Base-by-base conservation (phyloP, 225 moss, liverwort and hornwort genomes). In the Thuidium tamariscinum region DNA sequence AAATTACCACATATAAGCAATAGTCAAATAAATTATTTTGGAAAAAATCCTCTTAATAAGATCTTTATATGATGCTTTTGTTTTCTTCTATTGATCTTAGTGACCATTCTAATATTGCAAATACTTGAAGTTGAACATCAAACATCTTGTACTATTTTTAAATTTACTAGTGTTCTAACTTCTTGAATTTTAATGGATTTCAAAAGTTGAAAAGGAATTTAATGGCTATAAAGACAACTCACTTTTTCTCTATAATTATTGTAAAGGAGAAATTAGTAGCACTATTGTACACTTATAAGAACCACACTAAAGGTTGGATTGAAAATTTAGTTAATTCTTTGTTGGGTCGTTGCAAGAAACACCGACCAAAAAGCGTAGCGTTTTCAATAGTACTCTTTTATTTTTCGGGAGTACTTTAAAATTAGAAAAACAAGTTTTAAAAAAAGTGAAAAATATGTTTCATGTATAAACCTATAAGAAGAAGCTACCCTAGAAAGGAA, bases 301-400 rank as follows among this genome's bases (percentile, higher is more conserved):
- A 29, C 3, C 1, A 44, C 0, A 39, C 2, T 5, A 2, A 18
- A 0, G 17, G 4, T 3, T 29, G 29, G 6, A 0, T 72, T 72
- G 30, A 72, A 71, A 72, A 46, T 72, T 46, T 30, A 46, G 1
- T 18, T 29, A 44, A 2, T 10, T 6, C 1, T 26, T 15, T 15
- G 0, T 69, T 17, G 0, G n/a, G n/a, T n/a, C n/a, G n/a, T n/a
- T n/a, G n/a, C n/a, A n/a, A n/a, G n/a, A n/a, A n/a, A n/a, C n/a
- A n/a, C n/a, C n/a, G n/a, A n/a, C n/a, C n/a, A n/a, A n/a, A n/a
- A n/a, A n/a, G n/a, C n/a, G n/a, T n/a, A n/a, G n/a, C n/a, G n/a
- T n/a, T n/a, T n/a, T n/a, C n/a, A n/a, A n/a, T n/a, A n/a, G n/a
- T n/a, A n/a, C n/a, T n/a, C n/a, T n/a, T n/a, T n/a, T n/a, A n/a